Evolutionary conservation across 2,329 filamentous ascomycete genomes (phyloP).

Genomic region (Xylariaceae sp.): DNA sequence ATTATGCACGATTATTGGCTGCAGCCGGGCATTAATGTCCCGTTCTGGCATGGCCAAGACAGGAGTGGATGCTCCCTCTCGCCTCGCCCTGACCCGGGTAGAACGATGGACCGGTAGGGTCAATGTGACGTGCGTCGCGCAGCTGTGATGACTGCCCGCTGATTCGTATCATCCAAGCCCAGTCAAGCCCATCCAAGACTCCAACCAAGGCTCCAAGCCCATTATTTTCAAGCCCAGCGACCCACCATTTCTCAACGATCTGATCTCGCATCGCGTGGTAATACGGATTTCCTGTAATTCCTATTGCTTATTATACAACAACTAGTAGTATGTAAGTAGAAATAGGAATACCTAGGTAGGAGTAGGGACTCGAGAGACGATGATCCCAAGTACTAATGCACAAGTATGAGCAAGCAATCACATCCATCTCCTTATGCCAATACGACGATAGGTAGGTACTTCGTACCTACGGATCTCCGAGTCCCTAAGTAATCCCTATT

Average conservation of each 20-base stretch:
- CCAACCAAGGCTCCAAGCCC: not conserved
- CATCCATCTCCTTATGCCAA: no score
- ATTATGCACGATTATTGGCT: not conserved
- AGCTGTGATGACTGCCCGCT: not conserved
- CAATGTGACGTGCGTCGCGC: not conserved
- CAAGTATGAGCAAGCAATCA: no score
- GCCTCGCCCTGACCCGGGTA: not conserved
- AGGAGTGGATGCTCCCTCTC: not conserved
- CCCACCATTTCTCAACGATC: conserved; percentile 41
- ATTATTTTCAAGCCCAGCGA: not conserved
- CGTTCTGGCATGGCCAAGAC: not conserved
- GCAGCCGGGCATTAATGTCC: no score
- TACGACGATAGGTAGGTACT: no score
- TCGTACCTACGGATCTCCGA: no score
- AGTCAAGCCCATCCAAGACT: no score
- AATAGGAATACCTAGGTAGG: no score
- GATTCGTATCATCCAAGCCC: conserved; percentile 15
- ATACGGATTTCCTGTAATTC: not conserved
- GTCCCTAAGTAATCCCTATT: no score
- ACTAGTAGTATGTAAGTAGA: no score
- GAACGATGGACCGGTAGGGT: not conserved
- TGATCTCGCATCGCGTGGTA: conserved; percentile 26
- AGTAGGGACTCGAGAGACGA: no score
- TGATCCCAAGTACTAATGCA: no score
- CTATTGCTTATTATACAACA: not conserved